Evolutionary conservation across 805 yeast genomes (phyloP).

Genomic region (Saccharomycopsis sp.): DNA sequence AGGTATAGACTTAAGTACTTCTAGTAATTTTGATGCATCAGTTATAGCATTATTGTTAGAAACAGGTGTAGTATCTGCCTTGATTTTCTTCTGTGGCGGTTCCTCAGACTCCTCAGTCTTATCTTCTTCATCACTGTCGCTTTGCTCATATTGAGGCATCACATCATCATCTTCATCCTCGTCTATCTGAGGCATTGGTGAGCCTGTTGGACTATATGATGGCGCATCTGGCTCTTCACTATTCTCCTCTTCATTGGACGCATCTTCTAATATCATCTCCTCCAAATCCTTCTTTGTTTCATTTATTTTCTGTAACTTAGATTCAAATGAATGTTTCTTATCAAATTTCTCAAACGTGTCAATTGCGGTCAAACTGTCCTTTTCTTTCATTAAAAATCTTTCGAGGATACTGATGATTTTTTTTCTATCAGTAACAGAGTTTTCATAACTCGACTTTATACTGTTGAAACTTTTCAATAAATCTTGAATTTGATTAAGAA

Average conservation of each 20-base stretch:
- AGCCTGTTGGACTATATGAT: constrained; percentile 5
- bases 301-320: constrained; percentile 26
- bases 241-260: not conserved
- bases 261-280: constrained; percentile 16
- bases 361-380: not conserved
- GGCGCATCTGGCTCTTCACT: constrained; percentile 4
- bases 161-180: constrained; percentile 19
- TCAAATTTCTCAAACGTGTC: constrained; percentile 9
- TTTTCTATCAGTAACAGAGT: not conserved
- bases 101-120: not conserved
- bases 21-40: not conserved
- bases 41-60: not conserved
- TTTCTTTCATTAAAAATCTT: constrained; percentile 7
- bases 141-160: constrained; percentile 23
- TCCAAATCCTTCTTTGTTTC: constrained; percentile 28
- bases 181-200: constrained; percentile 16
- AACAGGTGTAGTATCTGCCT: not conserved
- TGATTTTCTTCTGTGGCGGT: not conserved
- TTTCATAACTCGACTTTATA: constrained; percentile 6
- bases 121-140: constrained; percentile 10
- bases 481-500: constrained; percentile 24
- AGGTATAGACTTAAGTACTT: not conserved
- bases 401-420: not conserved
- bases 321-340: constrained; percentile 24
- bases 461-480: constrained; percentile 19